These are phyloP conservation scores for Escovopsis sp. DNA, from an alignment of 2,329 filamentous ascomycete genomes.

Conservation along the genomic window DNA sequence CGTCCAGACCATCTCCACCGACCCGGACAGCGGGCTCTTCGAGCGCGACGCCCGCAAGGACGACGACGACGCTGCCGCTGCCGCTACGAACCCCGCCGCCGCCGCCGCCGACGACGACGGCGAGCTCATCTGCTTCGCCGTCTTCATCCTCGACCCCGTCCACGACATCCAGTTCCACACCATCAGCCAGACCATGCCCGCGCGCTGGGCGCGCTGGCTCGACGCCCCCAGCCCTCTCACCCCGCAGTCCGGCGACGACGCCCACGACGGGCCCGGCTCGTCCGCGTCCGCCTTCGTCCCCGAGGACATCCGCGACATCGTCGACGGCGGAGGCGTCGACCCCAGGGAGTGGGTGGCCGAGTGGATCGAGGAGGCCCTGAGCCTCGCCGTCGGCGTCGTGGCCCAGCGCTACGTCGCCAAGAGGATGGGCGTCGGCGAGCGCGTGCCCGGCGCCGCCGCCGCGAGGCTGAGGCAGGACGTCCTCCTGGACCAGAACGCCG, in stretches of 20 bases:
- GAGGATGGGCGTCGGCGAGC: conserved; percentile 90
- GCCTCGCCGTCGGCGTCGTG: conserved; percentile 65
- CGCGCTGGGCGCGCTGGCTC: conserved; percentile 81
- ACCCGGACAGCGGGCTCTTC: conserved; percentile 53
- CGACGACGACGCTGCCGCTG: conserved; percentile 18
- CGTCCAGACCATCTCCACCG: conserved; percentile 71
- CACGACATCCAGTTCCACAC: conserved; percentile 80
- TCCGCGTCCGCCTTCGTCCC: conserved; percentile 34
- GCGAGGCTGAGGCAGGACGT: conserved; percentile 39
- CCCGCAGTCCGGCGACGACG: conserved; percentile 36
- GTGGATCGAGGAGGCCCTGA: conserved; percentile 84
- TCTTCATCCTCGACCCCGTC: conserved; percentile 75
- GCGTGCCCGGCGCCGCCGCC: conserved; percentile 46
- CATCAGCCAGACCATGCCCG: conserved; percentile 69
- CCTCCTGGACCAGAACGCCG: conserved; percentile 37
- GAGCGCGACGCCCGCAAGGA: conserved; percentile 21
- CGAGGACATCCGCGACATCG: conserved; percentile 74
- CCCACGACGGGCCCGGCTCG: conserved; percentile 14
- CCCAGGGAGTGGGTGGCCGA: conserved; percentile 94
- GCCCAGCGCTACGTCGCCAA: conserved; percentile 91
- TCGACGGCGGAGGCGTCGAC: conserved; percentile 62
- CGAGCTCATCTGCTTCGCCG: conserved; percentile 55
- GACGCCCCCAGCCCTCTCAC: conserved; percentile 54
- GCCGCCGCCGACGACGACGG: conserved; percentile 36
- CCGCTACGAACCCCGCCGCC: conserved; percentile 36